These are phyloP conservation scores for Cladosporium sp. DNA, from an alignment of 2,329 filamentous ascomycete genomes.

Conservation along the genomic window DNA sequence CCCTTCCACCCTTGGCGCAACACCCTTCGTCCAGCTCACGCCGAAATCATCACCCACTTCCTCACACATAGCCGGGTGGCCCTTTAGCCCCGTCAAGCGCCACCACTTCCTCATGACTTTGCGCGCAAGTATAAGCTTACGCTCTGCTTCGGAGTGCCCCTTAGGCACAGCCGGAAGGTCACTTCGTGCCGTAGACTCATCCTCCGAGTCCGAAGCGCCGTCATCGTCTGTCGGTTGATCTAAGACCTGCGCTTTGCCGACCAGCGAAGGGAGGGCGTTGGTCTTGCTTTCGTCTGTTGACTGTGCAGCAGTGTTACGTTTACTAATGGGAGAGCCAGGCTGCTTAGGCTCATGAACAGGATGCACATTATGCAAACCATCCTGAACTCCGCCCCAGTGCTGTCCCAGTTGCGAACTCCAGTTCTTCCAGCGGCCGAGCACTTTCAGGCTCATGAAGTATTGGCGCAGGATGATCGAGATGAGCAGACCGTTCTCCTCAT, in stretches of 20 bases:
- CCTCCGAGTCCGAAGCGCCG: slow-evolving; percentile 38
- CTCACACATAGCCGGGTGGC: slow-evolving; percentile 51
- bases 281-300: neutral
- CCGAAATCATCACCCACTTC: slow-evolving; percentile 61
- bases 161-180: slow-evolving; percentile 52
- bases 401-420: slow-evolving; percentile 64
- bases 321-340: neutral
- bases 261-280: slow-evolving; percentile 23
- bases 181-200: slow-evolving; percentile 40
- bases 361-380: slow-evolving; percentile 57
- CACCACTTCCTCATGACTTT: slow-evolving; percentile 75
- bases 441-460: slow-evolving; percentile 85
- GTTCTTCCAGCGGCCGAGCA: slow-evolving; percentile 76
- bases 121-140: slow-evolving; percentile 65
- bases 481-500: slow-evolving; percentile 83
- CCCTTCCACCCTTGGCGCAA: slow-evolving; percentile 76
- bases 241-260: slow-evolving; percentile 26
- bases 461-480: slow-evolving; percentile 85
- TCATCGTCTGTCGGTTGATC: slow-evolving; percentile 8
- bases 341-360: slow-evolving; percentile 37
- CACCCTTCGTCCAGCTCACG: slow-evolving; percentile 75
- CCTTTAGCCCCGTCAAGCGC: slow-evolving; percentile 64
- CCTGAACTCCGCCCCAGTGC: slow-evolving; percentile 69
- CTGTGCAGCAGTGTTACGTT: slow-evolving; percentile 3
- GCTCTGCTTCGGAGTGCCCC: slow-evolving; percentile 41